Percentiles rank a stretch among this genome's conserved stretches.
Conservation (phyloP, 2,329 filamentous ascomycete genomes). For the Bimuria novae-zelandiae region DNA sequence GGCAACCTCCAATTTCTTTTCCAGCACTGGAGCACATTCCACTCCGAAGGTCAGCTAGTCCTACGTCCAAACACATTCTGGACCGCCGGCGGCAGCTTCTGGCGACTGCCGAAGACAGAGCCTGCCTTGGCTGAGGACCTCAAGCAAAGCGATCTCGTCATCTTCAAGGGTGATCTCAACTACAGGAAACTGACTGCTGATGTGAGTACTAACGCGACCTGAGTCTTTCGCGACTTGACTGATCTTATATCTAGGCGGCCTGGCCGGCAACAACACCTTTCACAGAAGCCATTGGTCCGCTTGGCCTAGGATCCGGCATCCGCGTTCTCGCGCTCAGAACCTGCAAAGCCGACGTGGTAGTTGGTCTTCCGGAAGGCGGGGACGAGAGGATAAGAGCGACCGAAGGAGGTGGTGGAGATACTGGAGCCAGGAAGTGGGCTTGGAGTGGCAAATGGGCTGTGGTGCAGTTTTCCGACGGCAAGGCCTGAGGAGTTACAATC, state of each 20-base stretch:
- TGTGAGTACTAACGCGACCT: too few species aligned
- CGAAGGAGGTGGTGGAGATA: slow-evolving; percentile 73
- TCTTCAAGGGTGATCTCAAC: slow-evolving; percentile 98
- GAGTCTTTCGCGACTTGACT: too few species aligned
- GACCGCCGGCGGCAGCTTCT: slow-evolving; percentile 86
- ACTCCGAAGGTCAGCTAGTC: slow-evolving; percentile 81
- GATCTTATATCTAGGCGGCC: too few species aligned
- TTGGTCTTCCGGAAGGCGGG: slow-evolving; percentile 78
- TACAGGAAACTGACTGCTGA: slow-evolving; percentile 92
- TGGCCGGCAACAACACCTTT: slow-evolving; percentile 93
- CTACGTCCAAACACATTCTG: slow-evolving; percentile 88
- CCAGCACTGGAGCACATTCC: slow-evolving; percentile 76
- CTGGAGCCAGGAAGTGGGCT: slow-evolving; percentile 78
- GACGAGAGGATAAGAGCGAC: slow-evolving; percentile 77
- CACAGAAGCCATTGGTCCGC: slow-evolving; percentile 78
- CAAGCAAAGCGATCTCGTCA: slow-evolving; percentile 79
- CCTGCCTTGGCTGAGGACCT: slow-evolving; percentile 75
- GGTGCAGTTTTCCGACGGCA: slow-evolving; percentile 79
- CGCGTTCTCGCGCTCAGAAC: slow-evolving; percentile 87
- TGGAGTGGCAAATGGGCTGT: slow-evolving; percentile 98
- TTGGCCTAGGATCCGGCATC: slow-evolving; percentile 80
- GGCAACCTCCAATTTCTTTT: slow-evolving; percentile 77
- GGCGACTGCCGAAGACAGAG: slow-evolving; percentile 75
- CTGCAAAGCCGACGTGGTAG: slow-evolving; percentile 95
- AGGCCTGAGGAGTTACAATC: slow-evolving; percentile 37